Evolutionary conservation across 768 basidiomycete genomes (phyloP).

Genomic region (Clitopilus hobsonii): DNA sequence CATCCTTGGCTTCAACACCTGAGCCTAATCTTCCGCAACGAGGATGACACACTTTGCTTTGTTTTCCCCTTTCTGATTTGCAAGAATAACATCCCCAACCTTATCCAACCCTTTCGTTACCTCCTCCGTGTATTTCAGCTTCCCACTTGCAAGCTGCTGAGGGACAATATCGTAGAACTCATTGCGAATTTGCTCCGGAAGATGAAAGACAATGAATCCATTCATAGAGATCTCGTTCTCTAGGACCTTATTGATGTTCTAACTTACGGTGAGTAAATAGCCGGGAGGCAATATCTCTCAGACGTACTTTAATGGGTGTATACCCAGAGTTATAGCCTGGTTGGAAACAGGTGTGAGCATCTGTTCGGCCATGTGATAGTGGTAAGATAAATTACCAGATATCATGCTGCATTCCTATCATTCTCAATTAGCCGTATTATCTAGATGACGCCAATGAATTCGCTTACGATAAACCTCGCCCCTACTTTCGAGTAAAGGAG

Average conservation of each 20-base stretch:
- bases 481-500: conserved; percentile 36
- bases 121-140: conserved; percentile 43
- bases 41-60: conserved; percentile 20
- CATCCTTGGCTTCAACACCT: too few species aligned
- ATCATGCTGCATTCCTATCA: conserved; percentile 37
- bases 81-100: conserved; percentile 30
- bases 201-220: conserved; percentile 31
- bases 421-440: background rate
- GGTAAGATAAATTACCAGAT: conserved; percentile 11
- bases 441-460: background rate
- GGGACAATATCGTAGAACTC: conserved; percentile 39
- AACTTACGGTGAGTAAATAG: too few species aligned
- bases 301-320: conserved; percentile 20
- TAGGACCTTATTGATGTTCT: conserved; percentile 36
- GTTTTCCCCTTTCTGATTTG: conserved; percentile 21
- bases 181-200: conserved; percentile 25
- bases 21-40: conserved; percentile 17
- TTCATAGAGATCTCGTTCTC: conserved; percentile 32
- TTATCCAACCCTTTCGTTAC: conserved; percentile 36
- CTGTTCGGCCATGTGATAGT: background rate
- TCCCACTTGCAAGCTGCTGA: conserved; percentile 33
- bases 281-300: background rate
- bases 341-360: too few species aligned
- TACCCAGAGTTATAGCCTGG: conserved; percentile 26
- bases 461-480: conserved; percentile 47